Base-by-base conservation (phyloP, 176 grass and related monocot species). In the Oryza coarctata region DNA sequence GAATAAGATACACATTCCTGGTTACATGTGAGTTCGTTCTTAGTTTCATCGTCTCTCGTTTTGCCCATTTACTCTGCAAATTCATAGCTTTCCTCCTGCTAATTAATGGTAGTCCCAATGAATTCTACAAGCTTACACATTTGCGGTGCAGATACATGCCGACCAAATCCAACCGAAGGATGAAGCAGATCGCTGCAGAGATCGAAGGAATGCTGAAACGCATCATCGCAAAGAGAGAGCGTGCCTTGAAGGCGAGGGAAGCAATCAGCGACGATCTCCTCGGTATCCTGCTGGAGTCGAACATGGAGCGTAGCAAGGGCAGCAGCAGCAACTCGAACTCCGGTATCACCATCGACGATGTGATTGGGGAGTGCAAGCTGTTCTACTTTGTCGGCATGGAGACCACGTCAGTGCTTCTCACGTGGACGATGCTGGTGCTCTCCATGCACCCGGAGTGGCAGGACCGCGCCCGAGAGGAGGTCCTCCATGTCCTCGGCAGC, bases 321-420 rank as follows among this genome's bases (percentile, higher is more conserved):
- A 27, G 61, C 33, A 22, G 52, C 39, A 84, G 74, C 38, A 68
- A 63, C 17, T 34, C 73, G 1, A 87, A 49, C 10, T 45, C 80
- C 43, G 84, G 89, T 12, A 86, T 95, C 75, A 84, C 88, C 0
- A 90, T 79, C 4, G 88, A 93, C 32, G 93, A 97, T 12, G 85
- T 97, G 63, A 89, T 97, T 18, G 94, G 87, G 22, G 94, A 97
- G 80, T 97, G 94, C 86, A 97, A 94, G 78, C 73, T 97, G 0
- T 97, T 94, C 82, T 97, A 97, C 87, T 90, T 97, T 74, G 92
- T 92, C 7, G 94, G 94, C 13, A 88, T 92, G 80, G 92, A 94
- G 80, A 97, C 94, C 30, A 94, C 94, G 0, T 92, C 94, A 9
- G 85, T 92, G 79, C 65, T 94, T 60, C 85, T 97, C 22, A 97